These are phyloP conservation scores for Ceratobasidium sp. DNA, from an alignment of 1,284 basidiomycete species.

Conservation along the genomic window DNA sequence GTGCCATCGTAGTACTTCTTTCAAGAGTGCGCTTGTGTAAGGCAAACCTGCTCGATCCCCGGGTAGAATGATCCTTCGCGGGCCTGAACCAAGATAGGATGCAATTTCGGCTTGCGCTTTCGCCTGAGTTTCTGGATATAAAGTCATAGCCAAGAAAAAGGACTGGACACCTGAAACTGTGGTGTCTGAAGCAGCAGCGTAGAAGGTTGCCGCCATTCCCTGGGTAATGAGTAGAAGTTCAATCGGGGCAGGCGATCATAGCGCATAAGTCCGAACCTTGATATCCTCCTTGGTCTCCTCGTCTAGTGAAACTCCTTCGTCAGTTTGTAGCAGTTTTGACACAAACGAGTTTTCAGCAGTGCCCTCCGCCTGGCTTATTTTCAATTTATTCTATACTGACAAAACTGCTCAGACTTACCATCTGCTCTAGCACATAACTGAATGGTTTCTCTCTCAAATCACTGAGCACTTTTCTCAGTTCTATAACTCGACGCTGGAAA, in stretches of 20 bases:
- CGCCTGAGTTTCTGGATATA: constrained; percentile 44
- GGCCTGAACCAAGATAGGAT: not conserved
- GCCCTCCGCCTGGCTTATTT: not conserved
- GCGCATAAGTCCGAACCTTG: no score
- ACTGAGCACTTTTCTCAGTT: not conserved
- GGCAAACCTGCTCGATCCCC: not conserved
- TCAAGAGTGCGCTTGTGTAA: constrained; percentile 12
- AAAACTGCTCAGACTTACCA: not conserved
- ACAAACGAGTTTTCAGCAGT: not conserved
- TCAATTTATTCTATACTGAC: not conserved
- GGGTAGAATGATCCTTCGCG: not conserved
- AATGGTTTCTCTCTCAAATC: no score
- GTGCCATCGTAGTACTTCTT: constrained; percentile 14
- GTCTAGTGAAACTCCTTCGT: not conserved
- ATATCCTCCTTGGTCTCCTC: constrained; percentile 1
- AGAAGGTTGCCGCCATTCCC: not conserved
- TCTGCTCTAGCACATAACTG: no score
- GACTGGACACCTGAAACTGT: not conserved
- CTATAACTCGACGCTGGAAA: not conserved
- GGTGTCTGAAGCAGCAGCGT: constrained; percentile 39
- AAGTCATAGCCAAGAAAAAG: constrained; percentile 42
- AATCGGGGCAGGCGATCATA: not conserved
- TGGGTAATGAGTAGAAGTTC: not conserved
- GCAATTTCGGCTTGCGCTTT: constrained; percentile 47
- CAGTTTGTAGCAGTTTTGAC: not conserved